Evolutionary conservation across 805 yeast species (phyloP).

Genomic region (Saturnispora halmiae): DNA sequence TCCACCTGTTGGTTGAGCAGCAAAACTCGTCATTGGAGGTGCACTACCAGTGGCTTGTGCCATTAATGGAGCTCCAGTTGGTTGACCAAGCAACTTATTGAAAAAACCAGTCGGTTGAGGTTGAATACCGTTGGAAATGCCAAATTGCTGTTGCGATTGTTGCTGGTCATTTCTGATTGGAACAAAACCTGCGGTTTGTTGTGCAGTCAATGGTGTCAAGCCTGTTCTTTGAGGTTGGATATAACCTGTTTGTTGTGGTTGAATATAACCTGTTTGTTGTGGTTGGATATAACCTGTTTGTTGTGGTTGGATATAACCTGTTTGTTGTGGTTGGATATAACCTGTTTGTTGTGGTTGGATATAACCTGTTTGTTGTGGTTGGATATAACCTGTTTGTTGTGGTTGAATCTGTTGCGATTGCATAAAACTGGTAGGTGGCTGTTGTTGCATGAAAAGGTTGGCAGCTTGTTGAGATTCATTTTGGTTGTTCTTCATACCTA

Average conservation of each 20-base stretch:
- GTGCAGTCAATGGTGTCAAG: conserved; percentile 26
- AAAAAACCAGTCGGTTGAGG: conserved; percentile 34
- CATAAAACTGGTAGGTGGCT: background rate
- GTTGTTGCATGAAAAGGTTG: conserved; percentile 1
- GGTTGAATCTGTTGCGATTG: conserved; percentile 5
- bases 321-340: background rate
- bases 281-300: conserved; percentile 3
- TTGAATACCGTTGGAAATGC: conserved; percentile 35
- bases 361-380: background rate
- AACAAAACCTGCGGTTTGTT: conserved; percentile 25
- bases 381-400: conserved; percentile 6
- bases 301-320: conserved; percentile 2
- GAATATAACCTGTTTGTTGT: conserved; percentile 2
- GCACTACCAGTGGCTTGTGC: conserved; percentile 43
- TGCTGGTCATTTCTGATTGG: conserved; percentile 45
- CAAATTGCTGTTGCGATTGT: conserved; percentile 30
- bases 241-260: conserved; percentile 21
- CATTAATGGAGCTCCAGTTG: conserved; percentile 38
- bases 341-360: too few species aligned
- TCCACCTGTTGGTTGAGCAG: conserved; percentile 28
- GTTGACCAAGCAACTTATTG: conserved; percentile 40
- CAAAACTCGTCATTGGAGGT: conserved; percentile 29
- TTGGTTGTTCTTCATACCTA: conserved; percentile 37
- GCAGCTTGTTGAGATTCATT: conserved; percentile 10
- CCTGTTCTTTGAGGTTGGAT: conserved; percentile 50